Conservation (phyloP, 768 basidiomycete genomes). For the Suillus occidentalis region DNA sequence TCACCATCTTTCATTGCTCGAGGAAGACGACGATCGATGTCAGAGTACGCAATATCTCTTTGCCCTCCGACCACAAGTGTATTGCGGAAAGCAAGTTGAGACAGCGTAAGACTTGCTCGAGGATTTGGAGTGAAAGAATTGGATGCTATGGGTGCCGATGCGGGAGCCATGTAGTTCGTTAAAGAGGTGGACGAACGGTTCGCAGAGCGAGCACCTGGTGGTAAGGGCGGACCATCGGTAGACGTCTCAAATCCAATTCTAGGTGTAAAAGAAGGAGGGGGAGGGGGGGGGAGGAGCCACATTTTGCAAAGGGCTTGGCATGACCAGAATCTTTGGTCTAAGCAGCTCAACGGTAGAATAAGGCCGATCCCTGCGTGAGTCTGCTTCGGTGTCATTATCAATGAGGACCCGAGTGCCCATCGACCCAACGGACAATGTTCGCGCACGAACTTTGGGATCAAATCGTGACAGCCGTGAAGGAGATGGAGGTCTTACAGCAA, state of each 20-base stretch:
- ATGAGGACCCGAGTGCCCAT: slow-evolving; percentile 63
- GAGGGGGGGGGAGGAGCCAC: slow-evolving; percentile 34
- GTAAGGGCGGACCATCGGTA: slow-evolving; percentile 75
- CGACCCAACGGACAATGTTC: slow-evolving; percentile 64
- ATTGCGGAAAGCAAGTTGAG: slow-evolving; percentile 86
- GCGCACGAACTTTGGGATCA: slow-evolving; percentile 75
- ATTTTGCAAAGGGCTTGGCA: slow-evolving; percentile 85
- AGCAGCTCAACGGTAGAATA: slow-evolving; percentile 79
- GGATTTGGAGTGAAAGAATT: slow-evolving; percentile 81
- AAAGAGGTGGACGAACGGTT: slow-evolving; percentile 46
- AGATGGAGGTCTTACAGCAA: slow-evolving; percentile 66
- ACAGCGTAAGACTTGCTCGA: slow-evolving; percentile 66
- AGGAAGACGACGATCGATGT: slow-evolving; percentile 61
- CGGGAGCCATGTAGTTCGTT: slow-evolving; percentile 28
- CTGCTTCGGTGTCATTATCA: slow-evolving; percentile 48
- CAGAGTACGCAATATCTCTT: slow-evolving; percentile 59
- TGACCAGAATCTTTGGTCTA: slow-evolving; percentile 89
- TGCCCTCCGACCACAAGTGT: slow-evolving; percentile 71
- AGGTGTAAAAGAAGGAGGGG: slow-evolving; percentile 34
- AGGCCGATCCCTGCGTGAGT: slow-evolving; percentile 47
- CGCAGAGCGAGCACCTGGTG: slow-evolving; percentile 65
- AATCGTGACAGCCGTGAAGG: slow-evolving; percentile 65
- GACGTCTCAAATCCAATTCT: slow-evolving; percentile 64
- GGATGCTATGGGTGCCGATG: slow-evolving; percentile 44
- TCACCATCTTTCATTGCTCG: slow-evolving; percentile 79